Conservation (phyloP, 2,329 filamentous ascomycete genomes). For the Coniella vitis region DNA sequence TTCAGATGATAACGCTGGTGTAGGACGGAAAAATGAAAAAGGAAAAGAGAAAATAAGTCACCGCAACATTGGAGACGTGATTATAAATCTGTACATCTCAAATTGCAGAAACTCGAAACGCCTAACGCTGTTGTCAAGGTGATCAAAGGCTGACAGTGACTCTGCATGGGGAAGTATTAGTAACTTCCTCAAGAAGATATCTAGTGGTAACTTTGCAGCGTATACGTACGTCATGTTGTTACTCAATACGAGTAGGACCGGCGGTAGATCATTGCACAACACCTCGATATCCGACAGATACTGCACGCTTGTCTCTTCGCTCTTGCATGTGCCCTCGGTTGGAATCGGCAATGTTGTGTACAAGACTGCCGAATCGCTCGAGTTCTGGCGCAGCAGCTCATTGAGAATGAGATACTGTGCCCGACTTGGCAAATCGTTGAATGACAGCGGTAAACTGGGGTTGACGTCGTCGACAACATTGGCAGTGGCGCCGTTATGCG, state of each 20-base stretch:
- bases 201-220: background rate
- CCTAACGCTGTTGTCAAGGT: too few relatives aligned
- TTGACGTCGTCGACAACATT: conserved; percentile 39
- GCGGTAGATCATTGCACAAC: conserved; percentile 68
- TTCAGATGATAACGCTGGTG: too few relatives aligned
- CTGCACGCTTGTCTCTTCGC: conserved; percentile 61
- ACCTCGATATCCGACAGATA: conserved; percentile 77
- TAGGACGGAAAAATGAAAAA: too few relatives aligned
- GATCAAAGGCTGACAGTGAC: conserved; percentile 12
- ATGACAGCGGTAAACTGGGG: conserved; percentile 63
- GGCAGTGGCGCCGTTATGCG: too few relatives aligned
- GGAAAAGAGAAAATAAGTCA: too few relatives aligned
- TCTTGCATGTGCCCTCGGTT: conserved; percentile 65
- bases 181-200: background rate
- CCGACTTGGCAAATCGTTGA: conserved; percentile 79
- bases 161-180: background rate
- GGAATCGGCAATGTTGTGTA: conserved; percentile 82
- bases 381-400: conserved; percentile 68
- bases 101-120: too few relatives aligned
- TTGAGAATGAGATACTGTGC: conserved; percentile 84
- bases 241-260: conserved; percentile 71
- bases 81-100: too few relatives aligned
- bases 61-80: too few relatives aligned
- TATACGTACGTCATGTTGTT: conserved; percentile 66
- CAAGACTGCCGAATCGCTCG: conserved; percentile 65